phyloP scores from a whole-genome alignment of 345 rosid genomes.

The Acer saccharum region DNA sequence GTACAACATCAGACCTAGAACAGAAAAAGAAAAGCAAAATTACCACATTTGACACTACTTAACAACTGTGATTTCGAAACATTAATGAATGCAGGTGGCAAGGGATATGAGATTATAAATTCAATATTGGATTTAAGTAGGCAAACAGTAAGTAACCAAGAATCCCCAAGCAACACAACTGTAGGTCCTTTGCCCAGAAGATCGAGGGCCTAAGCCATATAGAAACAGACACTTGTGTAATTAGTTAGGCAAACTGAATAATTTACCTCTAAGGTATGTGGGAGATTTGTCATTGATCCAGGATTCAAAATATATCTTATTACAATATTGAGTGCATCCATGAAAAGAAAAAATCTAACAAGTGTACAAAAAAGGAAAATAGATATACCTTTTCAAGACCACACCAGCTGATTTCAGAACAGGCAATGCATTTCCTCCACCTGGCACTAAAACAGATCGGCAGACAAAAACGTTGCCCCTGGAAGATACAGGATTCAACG shows the following conservation, averaged over 20 bases:
- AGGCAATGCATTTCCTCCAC: slow-evolving; percentile 55
- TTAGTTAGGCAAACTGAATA: neutral
- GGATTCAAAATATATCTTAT: neutral
- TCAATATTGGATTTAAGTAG: neutral
- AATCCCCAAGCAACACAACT: neutral
- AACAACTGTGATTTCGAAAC: neutral
- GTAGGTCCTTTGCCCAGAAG: neutral
- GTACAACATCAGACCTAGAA: neutral
- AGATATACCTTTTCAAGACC: slow-evolving; percentile 49
- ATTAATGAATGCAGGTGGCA: neutral
- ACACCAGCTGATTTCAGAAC: slow-evolving; percentile 51
- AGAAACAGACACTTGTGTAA: neutral
- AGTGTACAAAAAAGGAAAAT: slow-evolving; percentile 14
- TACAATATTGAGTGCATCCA: neutral
- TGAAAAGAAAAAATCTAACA: neutral
- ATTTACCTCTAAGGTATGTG: neutral
- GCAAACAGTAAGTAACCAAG: neutral
- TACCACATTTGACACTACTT: neutral
- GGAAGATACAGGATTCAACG: slow-evolving; percentile 38
- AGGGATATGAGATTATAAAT: neutral
- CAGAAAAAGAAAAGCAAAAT: neutral
- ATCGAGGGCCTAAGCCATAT: neutral
- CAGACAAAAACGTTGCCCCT: slow-evolving; percentile 55
- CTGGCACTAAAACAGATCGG: slow-evolving; percentile 53
- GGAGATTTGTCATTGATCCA: neutral